Base-by-base conservation (phyloP, 352 stramenopile genomes). In the Halophytophthora batemanensis region DNA sequence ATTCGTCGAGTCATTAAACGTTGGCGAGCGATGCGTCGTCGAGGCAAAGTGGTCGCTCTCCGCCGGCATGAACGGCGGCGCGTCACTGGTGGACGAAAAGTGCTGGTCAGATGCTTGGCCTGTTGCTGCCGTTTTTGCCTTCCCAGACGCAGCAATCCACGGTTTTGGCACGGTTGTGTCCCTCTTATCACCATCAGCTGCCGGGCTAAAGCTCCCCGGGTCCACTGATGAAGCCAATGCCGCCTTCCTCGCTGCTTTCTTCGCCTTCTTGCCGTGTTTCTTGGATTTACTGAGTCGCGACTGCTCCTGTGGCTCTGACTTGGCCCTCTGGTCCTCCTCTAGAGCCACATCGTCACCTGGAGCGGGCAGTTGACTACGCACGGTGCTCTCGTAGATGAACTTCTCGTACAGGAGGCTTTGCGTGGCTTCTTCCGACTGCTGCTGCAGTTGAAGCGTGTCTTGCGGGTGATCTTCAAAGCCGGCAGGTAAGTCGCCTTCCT, bases 331-430 rank as follows among this genome's bases (percentile, higher is more conserved):
- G 17, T 31, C 38, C 6, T 56, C 22, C 4, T 43, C 43, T 35
- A 10, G 41, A 47, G 18, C 18, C 11, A 23, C 48, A 0, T 47
- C 38, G 17, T n/a, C 59, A n/a, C 64, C 49, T 2, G 58, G 50
- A 21, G 38, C 56, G 21, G 66, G 64, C 11, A 86, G 40, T 14
- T 59, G 62, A 1, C 55, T 69, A 7, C 61, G 63, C 12, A 86
- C 45, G 0, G 80, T 82, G 52, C 78, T 93, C 34, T 91, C 76
- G 44, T 89, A 94, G 25, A 94, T 87, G 29, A 94, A 94, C 53
- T 94, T 94, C 47, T 94, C 79, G 52, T 90, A 94, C 36, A 93
- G 41, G 17, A 89, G 53, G 12, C 64, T 52, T 53, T 89, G 81
- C 1, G 56, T 63, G 25, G 45, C 59, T 7, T 82, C 62, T 1